phyloP scores from a whole-genome alignment of 2,329 filamentous ascomycete genomes.

The Fusarium duplospermum region DNA sequence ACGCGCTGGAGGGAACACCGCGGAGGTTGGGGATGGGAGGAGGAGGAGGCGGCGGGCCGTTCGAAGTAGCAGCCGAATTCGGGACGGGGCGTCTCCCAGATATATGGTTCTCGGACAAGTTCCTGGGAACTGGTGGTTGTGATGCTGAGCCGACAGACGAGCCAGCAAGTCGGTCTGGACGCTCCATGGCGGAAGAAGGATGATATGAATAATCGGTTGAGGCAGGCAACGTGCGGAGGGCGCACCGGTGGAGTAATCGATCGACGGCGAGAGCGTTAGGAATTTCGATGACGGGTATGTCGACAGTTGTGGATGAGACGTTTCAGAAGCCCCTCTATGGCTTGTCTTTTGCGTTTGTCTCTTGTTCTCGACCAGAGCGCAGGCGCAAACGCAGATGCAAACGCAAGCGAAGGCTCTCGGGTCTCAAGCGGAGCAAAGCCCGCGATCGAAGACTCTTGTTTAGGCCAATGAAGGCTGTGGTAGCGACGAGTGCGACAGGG shows the following conservation, averaged over 20 bases:
- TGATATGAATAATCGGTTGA: conserved; percentile 32
- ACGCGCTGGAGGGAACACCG: conserved; percentile 59
- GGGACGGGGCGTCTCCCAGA: conserved; percentile 54
- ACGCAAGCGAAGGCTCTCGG: conserved; percentile 22
- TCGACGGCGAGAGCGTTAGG: conserved; percentile 33
- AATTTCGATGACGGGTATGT: conserved; percentile 31
- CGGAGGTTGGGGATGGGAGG: conserved; percentile 61
- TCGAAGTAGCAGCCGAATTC: conserved; percentile 53
- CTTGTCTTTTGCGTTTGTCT: conserved; percentile 35
- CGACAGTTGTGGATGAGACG: conserved; percentile 40
- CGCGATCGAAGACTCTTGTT: conserved; percentile 30
- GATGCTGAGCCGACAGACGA: conserved; percentile 36
- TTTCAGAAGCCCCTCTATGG: conserved; percentile 48
- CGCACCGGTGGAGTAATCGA: conserved; percentile 37
- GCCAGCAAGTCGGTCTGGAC: conserved; percentile 48
- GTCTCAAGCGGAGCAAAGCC: conserved; percentile 39
- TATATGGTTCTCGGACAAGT: conserved; percentile 55
- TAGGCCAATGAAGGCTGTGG: conserved; percentile 49
- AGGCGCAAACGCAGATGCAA: conserved; percentile 21
- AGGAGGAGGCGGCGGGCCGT: conserved; percentile 55
- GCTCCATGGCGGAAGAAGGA: conserved; percentile 48
- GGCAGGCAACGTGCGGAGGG: conserved; percentile 30
- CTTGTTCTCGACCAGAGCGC: conserved; percentile 35
- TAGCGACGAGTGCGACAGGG: conserved; percentile 43
- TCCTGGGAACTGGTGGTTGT: conserved; percentile 47